Evolutionary conservation across 768 basidiomycete species (phyloP), one percentile per base, ranked within the genome.

Genomic region (Gyrodon lividus): DNA sequence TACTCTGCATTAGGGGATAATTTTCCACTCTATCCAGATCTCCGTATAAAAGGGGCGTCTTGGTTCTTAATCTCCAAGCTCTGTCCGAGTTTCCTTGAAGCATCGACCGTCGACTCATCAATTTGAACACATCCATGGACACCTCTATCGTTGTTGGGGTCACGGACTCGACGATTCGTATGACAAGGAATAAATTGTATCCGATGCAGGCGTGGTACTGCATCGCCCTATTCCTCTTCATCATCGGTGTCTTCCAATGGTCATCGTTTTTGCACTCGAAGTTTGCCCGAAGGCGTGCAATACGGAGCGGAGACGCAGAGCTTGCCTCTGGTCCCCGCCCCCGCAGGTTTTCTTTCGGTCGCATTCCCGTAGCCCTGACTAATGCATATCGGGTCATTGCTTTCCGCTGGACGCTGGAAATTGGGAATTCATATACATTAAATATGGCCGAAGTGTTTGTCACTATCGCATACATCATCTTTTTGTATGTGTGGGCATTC

Each of bases 391-490:
- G 72, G 34, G 72, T 78, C 30, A 54, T 73, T 6, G 71, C 72
- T 17, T 80, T 79, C 60, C 75, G 80, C 28, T 67, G 66, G 56
- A 73, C 69, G 10, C 57, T 79, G n/a, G 67, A 75, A 8, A 68
- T 79, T 44, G 77, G 76, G 6, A 67, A 68, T 57, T 66, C 39
- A 51, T 67, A 35, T 62, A 68, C 12, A 70, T 77, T n/a, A 41
- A 57, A 34, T 9, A 48, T 77, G 13, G 65, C 75, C 5, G 80
- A 81, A 53, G 57, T 78, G 13, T 51, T 68, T n/a, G 77, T 79
- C 55, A 77, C 77, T 45, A 59, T 68, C 10, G 62, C 65, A 2
- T 82, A 82, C 56, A 72, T 77, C 23, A 59, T 70, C 1, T 68
- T 70, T 16, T 68, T 76, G 53, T 64, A 80, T 48, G 54, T 70